phyloP scores from a whole-genome alignment of 257 asterid genomes.

The Capsicum baccatum region DNA sequence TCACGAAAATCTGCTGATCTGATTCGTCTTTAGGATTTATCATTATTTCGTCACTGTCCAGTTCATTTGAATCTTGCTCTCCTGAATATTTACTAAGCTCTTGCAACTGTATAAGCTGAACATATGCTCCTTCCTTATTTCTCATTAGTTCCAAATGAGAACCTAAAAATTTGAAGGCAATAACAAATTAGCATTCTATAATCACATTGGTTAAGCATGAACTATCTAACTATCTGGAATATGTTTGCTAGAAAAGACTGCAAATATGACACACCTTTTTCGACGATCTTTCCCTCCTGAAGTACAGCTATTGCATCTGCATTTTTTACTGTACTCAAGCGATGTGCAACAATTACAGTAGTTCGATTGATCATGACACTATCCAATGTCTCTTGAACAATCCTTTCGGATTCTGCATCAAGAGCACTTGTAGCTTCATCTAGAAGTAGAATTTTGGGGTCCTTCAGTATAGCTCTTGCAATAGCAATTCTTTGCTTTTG shows the following conservation, averaged over 20 bases:
- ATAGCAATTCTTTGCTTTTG: slow-evolving; percentile 67
- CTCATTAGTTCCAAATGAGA: slow-evolving; percentile 49
- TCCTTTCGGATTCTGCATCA: slow-evolving; percentile 57
- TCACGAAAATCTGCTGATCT: slow-evolving; percentile 53
- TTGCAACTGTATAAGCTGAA: slow-evolving; percentile 60
- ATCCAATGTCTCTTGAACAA: slow-evolving; percentile 55
- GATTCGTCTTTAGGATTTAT: slow-evolving; percentile 50
- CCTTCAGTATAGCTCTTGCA: slow-evolving; percentile 61
- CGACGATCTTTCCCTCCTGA: slow-evolving; percentile 49
- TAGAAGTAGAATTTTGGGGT: slow-evolving; percentile 54
- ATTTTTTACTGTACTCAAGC: slow-evolving; percentile 55
- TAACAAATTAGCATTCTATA: background rate
- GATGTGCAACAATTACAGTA: slow-evolving; percentile 58
- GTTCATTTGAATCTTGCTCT: slow-evolving; percentile 44
- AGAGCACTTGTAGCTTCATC: slow-evolving; percentile 72
- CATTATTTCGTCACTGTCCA: slow-evolving; percentile 40
- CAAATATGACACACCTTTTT: slow-evolving; percentile 43
- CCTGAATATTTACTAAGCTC: slow-evolving; percentile 49
- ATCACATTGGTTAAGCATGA: too few species aligned
- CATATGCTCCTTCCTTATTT: slow-evolving; percentile 57
- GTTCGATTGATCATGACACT: slow-evolving; percentile 55
- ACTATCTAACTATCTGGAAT: background rate
- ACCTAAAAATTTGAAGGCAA: slow-evolving; percentile 45
- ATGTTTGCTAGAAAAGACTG: background rate
- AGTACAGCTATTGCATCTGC: slow-evolving; percentile 57